Evolutionary conservation across 176 grass and related monocot species (phyloP), one percentile per base, ranked within the genome.

Genomic region (Chrysopogon serrulatus): DNA sequence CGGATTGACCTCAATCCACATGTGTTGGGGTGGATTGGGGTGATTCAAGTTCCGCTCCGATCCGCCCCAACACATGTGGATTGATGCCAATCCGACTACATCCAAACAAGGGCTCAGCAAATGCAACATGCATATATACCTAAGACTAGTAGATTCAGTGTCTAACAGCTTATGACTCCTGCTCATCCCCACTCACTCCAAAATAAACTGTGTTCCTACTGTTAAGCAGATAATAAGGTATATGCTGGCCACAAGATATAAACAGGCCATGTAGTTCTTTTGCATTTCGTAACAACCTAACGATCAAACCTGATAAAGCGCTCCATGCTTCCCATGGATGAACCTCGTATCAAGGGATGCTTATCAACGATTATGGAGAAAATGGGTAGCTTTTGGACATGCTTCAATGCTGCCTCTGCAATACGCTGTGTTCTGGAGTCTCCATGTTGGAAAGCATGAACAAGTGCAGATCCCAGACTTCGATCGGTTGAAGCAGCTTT

Each of bases 351-450:
- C 0, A 69, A 81, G 35, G 69, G 69, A 56, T 5, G 68, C 64
- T 89, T 89, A 14, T 82, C 69, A 64, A 86, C 76, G 23, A 90
- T 89, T 32, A 81, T 60, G 35, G 91, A 93, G 41, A 96, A 96
- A 36, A 76, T 67, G 32, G 94, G 91, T 56, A 93, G 56, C 59
- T 89, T 96, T 53, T 83, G 74, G 2, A 93, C 73, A 76, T 93
- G 94, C 86, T 96, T 92, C 73, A 96, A 56, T 23, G 94, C 88
- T 71, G 79, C 83, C 59, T 92, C 91, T 40, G 94, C 94, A 57
- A 93, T 82, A 27, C 92, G 86, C 18, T 33, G 84, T 45, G 91
- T 96, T 68, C 56, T 76, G 37, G 76, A 80, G 82, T 96, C 86
- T 27, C 86, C 90, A 61, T 90, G 63, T 43, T 91, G 88, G 71